Evolutionary conservation across 73 alveolate genomes (phyloP).

Genomic region (Effrenium voratum): DNA sequence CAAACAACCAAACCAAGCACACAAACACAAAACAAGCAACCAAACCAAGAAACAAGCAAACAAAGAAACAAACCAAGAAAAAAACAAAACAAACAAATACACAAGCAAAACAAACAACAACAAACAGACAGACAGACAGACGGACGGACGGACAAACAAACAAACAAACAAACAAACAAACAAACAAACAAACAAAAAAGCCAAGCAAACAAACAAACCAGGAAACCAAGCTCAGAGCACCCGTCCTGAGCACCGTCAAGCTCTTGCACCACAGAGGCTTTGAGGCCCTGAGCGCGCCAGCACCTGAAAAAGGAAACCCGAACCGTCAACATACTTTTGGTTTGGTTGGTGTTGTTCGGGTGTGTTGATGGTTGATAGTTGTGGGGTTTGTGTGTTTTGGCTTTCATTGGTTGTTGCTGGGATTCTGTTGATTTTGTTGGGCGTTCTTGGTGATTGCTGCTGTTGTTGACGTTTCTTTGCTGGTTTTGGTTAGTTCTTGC

Average conservation of each 20-base stretch:
- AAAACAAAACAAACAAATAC: not conserved
- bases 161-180: not conserved
- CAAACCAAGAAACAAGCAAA: not conserved
- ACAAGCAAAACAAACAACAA: too few relatives aligned
- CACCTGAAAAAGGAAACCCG: too few relatives aligned
- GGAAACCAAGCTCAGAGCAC: not conserved
- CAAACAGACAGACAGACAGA: not conserved
- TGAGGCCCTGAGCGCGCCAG: not conserved
- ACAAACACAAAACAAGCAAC: not conserved
- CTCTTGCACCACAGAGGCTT: conserved; percentile 33
- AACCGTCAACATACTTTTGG: too few relatives aligned
- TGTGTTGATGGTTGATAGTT: too few relatives aligned
- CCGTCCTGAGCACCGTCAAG: not conserved
- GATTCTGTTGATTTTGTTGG: too few relatives aligned
- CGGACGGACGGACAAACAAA: conserved; percentile 37
- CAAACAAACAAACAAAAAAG: not conserved
- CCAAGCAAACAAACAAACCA: not conserved
- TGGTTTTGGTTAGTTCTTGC: too few relatives aligned
- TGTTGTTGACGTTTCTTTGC: too few relatives aligned
- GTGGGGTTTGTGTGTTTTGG: too few relatives aligned
- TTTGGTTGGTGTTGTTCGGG: too few relatives aligned
- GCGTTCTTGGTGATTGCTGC: too few relatives aligned
- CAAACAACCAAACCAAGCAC: not conserved
- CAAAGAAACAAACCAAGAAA: too few relatives aligned
- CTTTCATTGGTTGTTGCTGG: too few relatives aligned